Evolutionary conservation across 345 rosid genomes (phyloP), one percentile per base, ranked within the genome.

Genomic region (Nephelium lappaceum): DNA sequence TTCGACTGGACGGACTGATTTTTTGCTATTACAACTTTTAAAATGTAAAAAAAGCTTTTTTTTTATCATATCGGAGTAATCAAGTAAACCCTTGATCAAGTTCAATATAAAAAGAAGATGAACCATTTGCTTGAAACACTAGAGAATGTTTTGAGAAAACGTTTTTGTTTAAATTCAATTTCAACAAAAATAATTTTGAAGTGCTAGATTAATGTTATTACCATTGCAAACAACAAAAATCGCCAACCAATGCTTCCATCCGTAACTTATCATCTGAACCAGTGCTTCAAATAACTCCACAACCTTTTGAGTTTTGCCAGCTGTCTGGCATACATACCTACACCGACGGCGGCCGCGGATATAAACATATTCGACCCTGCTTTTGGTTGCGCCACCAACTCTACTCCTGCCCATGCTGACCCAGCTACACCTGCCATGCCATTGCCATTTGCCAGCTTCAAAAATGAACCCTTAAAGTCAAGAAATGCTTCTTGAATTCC

Each of bases 281-380:
- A 1, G 86, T 81, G 76, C 91, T 84, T 43, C 91, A 89, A 14
- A 86, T 65, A 15, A 88, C 91, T n/a, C 81, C 71, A 39, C 89
- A 86, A 36, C 89, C 89, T 69, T 47, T 4, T 86, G 49, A 88
- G 84, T 74, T 86, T 88, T 18, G 88, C 89, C 77, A 89, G 74
- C 60, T 88, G 87, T 12, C 89, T 89, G 3, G 91, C 91, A 41
- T 47, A 39, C 88, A 88, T 82, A n/a, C 89, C 91, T 23, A 88
- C 91, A 3, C 88, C 89, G 10, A 89, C 88, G 0, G 89, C 89
- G 0, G 91, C 91, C 3, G 89, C 88, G 4, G 89, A 88, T 57
- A 88, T 67, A 62, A 88, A 88, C 23, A 86, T 80, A 11, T 83
- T 85, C 5, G 82, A 72, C 0, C 88, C 91, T 21, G 75, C 65